phyloP scores from a whole-genome alignment of 345 rosid genomes.

The Syzygium oleosum region DNA sequence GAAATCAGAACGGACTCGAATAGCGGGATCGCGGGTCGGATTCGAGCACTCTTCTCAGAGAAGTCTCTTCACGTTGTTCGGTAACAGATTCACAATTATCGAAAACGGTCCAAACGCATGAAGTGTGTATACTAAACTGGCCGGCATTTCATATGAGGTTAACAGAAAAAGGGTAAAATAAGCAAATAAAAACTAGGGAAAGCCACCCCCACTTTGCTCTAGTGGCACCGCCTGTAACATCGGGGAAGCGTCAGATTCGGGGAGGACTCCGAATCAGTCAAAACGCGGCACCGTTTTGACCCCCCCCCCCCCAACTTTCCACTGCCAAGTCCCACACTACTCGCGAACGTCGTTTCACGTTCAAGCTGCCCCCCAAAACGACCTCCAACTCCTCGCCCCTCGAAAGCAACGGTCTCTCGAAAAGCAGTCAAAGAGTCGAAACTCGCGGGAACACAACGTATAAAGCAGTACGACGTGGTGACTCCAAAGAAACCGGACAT shows the following conservation, averaged over 20 bases:
- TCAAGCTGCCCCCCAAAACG: background rate
- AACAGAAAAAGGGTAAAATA: background rate
- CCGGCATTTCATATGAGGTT: background rate
- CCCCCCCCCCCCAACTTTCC: background rate
- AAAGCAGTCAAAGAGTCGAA: conserved; percentile 7
- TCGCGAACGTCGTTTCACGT: background rate
- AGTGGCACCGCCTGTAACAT: background rate
- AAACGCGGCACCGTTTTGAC: background rate
- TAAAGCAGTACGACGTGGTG: background rate
- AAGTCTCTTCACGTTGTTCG: background rate
- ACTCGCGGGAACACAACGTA: conserved; percentile 30
- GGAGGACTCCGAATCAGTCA: background rate
- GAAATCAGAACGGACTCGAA: background rate
- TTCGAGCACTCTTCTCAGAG: background rate
- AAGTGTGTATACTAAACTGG: background rate
- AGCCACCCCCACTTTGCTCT: background rate
- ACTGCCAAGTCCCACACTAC: background rate
- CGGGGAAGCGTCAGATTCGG: background rate
- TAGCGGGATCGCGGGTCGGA: too few relatives aligned
- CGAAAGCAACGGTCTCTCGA: background rate
- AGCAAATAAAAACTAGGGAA: background rate
- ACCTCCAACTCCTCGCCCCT: background rate
- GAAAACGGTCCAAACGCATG: background rate
- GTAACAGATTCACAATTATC: too few relatives aligned
- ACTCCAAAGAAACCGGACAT: conserved; percentile 18